Evolutionary conservation across 2,329 filamentous ascomycete species (phyloP), one percentile per base, ranked within the genome.

Genomic region (Fusarium setosum): DNA sequence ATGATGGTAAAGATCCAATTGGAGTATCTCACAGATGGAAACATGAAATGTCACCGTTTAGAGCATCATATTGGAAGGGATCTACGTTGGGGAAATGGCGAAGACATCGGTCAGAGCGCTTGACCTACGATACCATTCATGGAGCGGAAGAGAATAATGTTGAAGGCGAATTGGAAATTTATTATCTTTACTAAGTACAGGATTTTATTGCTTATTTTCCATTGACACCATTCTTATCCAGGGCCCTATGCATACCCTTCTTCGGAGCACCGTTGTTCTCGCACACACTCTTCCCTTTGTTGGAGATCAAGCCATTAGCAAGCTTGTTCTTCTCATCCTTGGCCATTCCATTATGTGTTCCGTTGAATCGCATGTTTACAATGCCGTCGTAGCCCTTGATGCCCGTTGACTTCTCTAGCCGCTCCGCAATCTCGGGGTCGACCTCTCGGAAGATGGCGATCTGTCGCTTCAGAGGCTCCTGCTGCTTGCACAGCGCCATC

Each of bases 361-460:
- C 64, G 1, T 67, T 68, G 1, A 67, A 67, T 0, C 12, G 10
- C 29, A 67, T 8, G 0, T 61, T 34, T 0, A 52, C 37, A 0
- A 67, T 67, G 2, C 64, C 60, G 7, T 65, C 64, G 3, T 67
- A 67, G 2, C 64, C 64, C 12, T 67, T 67, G 5, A 67, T 79
- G 0, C 88, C 87, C 4, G 86, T 88, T 0, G 86, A 86, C 80
- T 89, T 89, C 80, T 90, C 88, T 1, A 90, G 72, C 1, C 87
- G 78, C 10, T 77, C 72, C 0, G 87, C 88, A 24, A 90, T 77
- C 48, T 90, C 87, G 0, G 84, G 79, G 7, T 83, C 84, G 0
- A 90, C 87, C 71, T 90, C 87, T 2, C 87, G 80, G 81, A 90
- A 90, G 72, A 90, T 90, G 51, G 82, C 84, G 59, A 90, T 89